Base-by-base conservation (phyloP, 2,329 filamentous ascomycete genomes). In the Penicillium verrucosum region DNA sequence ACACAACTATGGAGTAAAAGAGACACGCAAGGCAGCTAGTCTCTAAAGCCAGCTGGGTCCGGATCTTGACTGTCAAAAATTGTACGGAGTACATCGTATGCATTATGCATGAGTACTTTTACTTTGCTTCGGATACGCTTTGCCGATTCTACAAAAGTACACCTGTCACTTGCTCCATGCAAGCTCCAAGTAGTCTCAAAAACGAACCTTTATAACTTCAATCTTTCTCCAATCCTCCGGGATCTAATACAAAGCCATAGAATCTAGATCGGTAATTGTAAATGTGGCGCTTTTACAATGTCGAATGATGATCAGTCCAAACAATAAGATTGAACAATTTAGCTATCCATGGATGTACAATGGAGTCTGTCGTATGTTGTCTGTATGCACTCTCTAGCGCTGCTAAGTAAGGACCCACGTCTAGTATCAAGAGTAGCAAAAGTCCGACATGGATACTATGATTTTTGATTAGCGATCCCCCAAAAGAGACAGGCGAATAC, bases 241-340 rank as follows among this genome's bases (percentile, higher is more conserved):
- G 40, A 42, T 46, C 25, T 41, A 42, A 23, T 25, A 41, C 18
- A 50, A 38, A 37, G 21, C 18, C 18, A 53, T 32, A 16, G 11
- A 23, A 41, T 53, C 56, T 43, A 37, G 43, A 57, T 57, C 54
- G 47, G 49, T 29, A 54, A 34, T 53, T 51, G 25, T n/a, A 41
- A 36, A 32, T 18, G 34, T 54, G 30, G 50, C 23, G 12, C 10
- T 18, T 51, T 18, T 8, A 21, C n/a, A 11, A 4, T 30, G 11
- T 34, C 11, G 16, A 40, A n/a, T 14, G 27, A 40, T 9, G 30
- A 50, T 30, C 23, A 29, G 23, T 30, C 37, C 23, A 42, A 50
- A 42, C 11, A 16, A 41, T 36, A 29, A 50, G 14, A 23, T 34
- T 29, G 37, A 36, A 5, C 18, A 27, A 27, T 42, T 48, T 21